phyloP scores from a whole-genome alignment of 176 grass and related monocot genomes.

The Sorghum bicolor region DNA sequence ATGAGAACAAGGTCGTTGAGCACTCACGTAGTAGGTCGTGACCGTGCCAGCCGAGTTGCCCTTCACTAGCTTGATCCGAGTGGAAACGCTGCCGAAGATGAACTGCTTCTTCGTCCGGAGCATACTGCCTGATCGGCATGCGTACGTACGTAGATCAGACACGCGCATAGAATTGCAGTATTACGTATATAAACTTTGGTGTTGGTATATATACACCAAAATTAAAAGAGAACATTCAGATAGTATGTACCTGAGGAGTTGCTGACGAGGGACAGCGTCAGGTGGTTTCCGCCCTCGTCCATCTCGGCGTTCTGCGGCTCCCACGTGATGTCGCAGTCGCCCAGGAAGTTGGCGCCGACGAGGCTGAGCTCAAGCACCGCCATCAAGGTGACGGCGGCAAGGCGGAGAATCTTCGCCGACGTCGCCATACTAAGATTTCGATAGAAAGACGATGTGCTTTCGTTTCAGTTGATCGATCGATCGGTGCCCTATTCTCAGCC shows the following conservation, averaged over 20 bases:
- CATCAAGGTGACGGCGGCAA: conserved; percentile 11
- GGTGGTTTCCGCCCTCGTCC: not conserved
- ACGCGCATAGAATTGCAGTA: not conserved
- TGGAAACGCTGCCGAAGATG: conserved; percentile 60
- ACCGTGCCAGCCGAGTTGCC: conserved; percentile 61
- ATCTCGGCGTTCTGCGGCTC: conserved; percentile 12
- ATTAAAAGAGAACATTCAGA: not conserved
- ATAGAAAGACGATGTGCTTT: not conserved
- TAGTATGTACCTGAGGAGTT: conserved; percentile 25
- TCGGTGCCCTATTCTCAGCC: not conserved
- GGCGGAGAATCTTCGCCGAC: not conserved
- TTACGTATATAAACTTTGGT: not conserved
- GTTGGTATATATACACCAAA: not conserved
- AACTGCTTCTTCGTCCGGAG: conserved; percentile 50
- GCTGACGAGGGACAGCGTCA: conserved; percentile 31
- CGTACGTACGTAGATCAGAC: not conserved
- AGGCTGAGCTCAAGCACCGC: conserved; percentile 2
- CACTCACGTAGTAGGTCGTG: conserved; percentile 60
- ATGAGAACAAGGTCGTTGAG: not conserved
- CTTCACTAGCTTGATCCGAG: conserved; percentile 56
- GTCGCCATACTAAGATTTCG: not conserved
- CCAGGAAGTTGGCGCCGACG: conserved; percentile 15
- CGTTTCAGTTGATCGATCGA: not conserved
- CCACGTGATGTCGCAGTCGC: conserved; percentile 31
- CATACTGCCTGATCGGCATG: conserved; percentile 24